Evolutionary conservation across 2,329 filamentous ascomycete genomes (phyloP).

Genomic region (Rhynchosporium graminicola): DNA sequence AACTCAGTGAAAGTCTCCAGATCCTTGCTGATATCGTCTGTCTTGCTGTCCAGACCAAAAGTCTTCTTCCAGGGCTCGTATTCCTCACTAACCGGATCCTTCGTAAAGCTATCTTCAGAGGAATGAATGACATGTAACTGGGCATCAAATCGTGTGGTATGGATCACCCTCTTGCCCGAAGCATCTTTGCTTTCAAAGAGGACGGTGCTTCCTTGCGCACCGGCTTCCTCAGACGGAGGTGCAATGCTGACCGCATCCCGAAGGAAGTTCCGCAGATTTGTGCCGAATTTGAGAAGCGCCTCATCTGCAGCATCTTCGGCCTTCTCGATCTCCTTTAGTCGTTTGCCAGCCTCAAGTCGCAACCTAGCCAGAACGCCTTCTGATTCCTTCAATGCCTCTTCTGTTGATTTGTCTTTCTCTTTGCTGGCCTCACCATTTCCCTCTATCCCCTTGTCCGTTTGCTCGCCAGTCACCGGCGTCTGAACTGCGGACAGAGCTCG

Average conservation of each 20-base stretch:
- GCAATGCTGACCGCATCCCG: constrained; percentile 87
- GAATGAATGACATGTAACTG: constrained; percentile 96
- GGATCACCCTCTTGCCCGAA: constrained; percentile 87
- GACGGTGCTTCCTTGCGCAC: constrained; percentile 58
- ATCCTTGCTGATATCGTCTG: constrained; percentile 77
- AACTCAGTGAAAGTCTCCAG: constrained; percentile 85
- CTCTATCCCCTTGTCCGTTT: constrained; percentile 31
- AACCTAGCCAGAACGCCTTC: constrained; percentile 75
- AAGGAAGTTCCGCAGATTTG: constrained; percentile 85
- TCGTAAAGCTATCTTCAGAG: constrained; percentile 75
- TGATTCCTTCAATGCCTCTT: constrained; percentile 50
- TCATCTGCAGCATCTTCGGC: constrained; percentile 97
- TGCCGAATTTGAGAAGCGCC: constrained; percentile 86
- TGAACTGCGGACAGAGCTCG: constrained; percentile 64
- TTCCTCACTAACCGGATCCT: constrained; percentile 75
- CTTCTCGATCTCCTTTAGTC: constrained; percentile 83
- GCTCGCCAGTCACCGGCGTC: constrained; percentile 29
- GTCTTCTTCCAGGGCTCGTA: constrained; percentile 71
- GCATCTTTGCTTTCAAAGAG: constrained; percentile 94
- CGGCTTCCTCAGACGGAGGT: constrained; percentile 60
- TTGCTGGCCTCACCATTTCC: constrained; percentile 31
- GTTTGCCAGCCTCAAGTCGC: constrained; percentile 74
- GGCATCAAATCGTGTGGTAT: constrained; percentile 91
- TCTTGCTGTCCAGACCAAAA: constrained; percentile 84
- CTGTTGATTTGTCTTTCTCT: constrained; percentile 48